phyloP scores from a whole-genome alignment of 1,284 basidiomycete genomes.

The Leccinum subrobustum region DNA sequence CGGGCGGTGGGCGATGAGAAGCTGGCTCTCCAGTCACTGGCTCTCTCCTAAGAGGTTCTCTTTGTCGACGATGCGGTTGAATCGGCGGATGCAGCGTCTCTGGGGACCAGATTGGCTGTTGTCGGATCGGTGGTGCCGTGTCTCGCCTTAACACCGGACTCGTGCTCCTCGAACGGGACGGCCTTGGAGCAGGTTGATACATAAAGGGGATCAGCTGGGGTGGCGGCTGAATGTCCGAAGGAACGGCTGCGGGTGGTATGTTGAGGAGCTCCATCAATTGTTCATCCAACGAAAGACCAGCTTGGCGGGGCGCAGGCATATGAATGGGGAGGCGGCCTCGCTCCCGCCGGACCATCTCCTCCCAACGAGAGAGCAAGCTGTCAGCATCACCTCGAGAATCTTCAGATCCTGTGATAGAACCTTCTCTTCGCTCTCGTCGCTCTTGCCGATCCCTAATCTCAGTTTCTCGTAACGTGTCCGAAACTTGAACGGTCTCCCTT shows the following conservation, averaged over 20 bases:
- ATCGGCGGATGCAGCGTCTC: constrained; percentile 18
- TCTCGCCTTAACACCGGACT: constrained; percentile 34
- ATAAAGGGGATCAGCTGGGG: constrained; percentile 54
- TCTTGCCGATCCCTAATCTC: not conserved
- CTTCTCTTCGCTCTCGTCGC: constrained; percentile 9
- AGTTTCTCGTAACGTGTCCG: constrained; percentile 9
- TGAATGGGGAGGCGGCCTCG: constrained; percentile 34
- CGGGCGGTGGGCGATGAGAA: constrained; percentile 8
- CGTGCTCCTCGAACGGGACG: constrained; percentile 43
- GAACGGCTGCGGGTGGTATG: constrained; percentile 39
- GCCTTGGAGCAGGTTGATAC: constrained; percentile 48
- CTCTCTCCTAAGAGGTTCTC: constrained; percentile 12
- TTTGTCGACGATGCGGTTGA: constrained; percentile 5
- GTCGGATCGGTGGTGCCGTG: constrained; percentile 24
- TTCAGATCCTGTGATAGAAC: constrained; percentile 26
- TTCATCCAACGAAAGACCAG: constrained; percentile 53
- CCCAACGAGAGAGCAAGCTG: constrained; percentile 26
- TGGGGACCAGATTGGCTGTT: constrained; percentile 19
- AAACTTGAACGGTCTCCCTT: constrained; percentile 16
- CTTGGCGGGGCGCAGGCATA: constrained; percentile 41
- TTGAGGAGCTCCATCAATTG: constrained; percentile 59
- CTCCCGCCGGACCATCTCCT: constrained; percentile 20
- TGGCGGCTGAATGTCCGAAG: constrained; percentile 45
- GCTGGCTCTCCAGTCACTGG: not conserved
- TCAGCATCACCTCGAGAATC: constrained; percentile 29